Percentiles rank a stretch among this genome's conserved stretches.
Evolutionary conservation across 805 yeast genomes (phyloP).

Genomic region (Yarrowia sp.): DNA sequence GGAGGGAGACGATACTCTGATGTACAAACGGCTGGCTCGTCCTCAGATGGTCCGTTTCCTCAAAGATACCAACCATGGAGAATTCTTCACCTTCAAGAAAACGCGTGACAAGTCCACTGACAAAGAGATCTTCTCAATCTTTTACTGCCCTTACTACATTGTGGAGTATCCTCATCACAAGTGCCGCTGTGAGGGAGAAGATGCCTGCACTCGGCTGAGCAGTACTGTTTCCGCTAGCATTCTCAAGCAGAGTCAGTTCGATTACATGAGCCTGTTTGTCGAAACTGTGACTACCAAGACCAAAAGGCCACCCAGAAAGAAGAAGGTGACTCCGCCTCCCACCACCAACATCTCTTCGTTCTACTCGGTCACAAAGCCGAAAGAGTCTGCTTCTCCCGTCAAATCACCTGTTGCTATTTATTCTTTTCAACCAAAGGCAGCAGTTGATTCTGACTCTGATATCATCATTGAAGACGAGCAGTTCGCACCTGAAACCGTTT

Average conservation of each 20-base stretch:
- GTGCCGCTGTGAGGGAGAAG: background rate
- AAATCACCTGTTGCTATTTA: background rate
- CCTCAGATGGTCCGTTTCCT: background rate
- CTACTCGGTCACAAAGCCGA: background rate
- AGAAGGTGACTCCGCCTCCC: background rate
- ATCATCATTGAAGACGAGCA: background rate
- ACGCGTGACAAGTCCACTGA: conserved; percentile 15
- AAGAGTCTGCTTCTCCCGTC: background rate
- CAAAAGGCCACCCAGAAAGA: background rate
- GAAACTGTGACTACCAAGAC: background rate
- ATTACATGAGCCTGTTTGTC: conserved; percentile 6
- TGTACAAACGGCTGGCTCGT: conserved; percentile 23
- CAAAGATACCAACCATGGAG: background rate
- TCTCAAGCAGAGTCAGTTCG: conserved; percentile 6
- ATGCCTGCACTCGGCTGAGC: conserved; percentile 9
- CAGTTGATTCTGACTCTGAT: background rate
- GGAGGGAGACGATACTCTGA: background rate
- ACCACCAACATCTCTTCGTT: background rate
- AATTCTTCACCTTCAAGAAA: conserved; percentile 9
- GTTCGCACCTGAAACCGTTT: background rate
- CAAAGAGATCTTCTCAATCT: conserved; percentile 1
- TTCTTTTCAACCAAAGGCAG: background rate
- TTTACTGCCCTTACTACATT: conserved; percentile 15
- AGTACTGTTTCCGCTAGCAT: conserved; percentile 16
- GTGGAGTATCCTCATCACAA: conserved; percentile 9